phyloP scores from a whole-genome alignment of 805 yeast species.

The Spathaspora girioi region DNA sequence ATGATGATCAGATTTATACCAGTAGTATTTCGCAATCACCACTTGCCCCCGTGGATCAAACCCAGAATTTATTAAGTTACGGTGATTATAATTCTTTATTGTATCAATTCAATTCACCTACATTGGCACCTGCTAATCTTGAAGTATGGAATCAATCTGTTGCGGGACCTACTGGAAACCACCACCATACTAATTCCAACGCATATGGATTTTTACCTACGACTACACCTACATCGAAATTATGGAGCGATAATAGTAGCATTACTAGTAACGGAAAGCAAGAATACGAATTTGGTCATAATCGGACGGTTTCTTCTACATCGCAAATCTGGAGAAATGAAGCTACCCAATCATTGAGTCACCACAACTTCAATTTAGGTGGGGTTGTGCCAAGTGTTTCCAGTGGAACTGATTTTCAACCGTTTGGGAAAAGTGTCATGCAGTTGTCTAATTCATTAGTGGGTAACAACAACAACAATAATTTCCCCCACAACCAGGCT shows the following conservation, averaged over 20 bases:
- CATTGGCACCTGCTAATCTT: constrained; percentile 3
- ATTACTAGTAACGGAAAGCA: neutral
- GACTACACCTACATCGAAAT: constrained; percentile 8
- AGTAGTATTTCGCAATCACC: constrained; percentile 6
- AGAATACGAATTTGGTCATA: constrained; percentile 12
- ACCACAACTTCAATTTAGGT: neutral
- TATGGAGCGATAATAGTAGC: constrained; percentile 9
- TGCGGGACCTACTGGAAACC: neutral
- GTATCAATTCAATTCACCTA: constrained; percentile 6
- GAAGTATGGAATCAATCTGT: neutral
- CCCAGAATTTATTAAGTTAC: neutral
- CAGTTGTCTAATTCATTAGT: constrained; percentile 2
- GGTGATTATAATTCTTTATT: constrained; percentile 6
- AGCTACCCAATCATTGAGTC: neutral
- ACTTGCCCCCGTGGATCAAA: neutral
- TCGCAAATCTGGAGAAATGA: constrained; percentile 22
- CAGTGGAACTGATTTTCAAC: constrained; percentile 6
- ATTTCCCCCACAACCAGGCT: neutral
- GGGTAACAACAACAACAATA: neutral
- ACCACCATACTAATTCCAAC: neutral
- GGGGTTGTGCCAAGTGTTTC: neutral
- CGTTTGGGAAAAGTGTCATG: constrained; percentile 5
- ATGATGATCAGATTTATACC: constrained; percentile 16
- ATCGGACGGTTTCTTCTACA: constrained; percentile 13
- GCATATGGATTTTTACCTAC: constrained; percentile 8